These are phyloP conservation scores for Haberlea rhodopensis DNA, from an alignment of 257 asterid species.

Conservation along the genomic window DNA sequence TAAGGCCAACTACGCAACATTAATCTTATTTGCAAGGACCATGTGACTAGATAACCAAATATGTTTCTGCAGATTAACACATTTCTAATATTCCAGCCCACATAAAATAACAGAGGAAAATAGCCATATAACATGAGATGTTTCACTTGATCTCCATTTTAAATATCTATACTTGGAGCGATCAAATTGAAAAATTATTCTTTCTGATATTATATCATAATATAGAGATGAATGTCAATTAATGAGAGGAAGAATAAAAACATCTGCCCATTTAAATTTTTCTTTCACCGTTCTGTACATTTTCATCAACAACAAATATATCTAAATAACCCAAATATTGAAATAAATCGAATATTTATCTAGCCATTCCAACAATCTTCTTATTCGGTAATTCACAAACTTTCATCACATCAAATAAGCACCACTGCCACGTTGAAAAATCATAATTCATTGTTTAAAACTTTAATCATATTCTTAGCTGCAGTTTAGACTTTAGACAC, in stretches of 20 bases:
- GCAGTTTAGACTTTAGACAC: neutral
- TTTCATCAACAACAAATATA: neutral
- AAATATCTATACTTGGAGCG: neutral
- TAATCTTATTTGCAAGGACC: constrained; percentile 8
- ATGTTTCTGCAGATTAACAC: neutral
- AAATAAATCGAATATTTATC: neutral
- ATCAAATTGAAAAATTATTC: neutral
- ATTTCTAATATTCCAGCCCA: neutral
- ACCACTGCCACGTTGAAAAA: neutral
- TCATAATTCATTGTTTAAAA: neutral
- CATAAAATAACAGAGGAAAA: neutral
- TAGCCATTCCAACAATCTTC: neutral
- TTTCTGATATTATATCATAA: no score
- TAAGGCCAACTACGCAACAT: neutral
- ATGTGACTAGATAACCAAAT: neutral
- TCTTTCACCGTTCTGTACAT: neutral
- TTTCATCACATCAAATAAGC: neutral
- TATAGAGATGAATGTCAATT: neutral
- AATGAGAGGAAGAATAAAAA: neutral
- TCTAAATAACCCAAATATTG: neutral
- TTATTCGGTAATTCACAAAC: neutral
- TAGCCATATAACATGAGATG: neutral
- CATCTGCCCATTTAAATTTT: neutral
- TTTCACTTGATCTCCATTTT: neutral
- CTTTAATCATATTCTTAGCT: constrained; percentile 2